Evolutionary conservation across 2,329 filamentous ascomycete genomes (phyloP), one percentile per base, ranked within the genome.

Genomic region (Trichoderma atroviride): DNA sequence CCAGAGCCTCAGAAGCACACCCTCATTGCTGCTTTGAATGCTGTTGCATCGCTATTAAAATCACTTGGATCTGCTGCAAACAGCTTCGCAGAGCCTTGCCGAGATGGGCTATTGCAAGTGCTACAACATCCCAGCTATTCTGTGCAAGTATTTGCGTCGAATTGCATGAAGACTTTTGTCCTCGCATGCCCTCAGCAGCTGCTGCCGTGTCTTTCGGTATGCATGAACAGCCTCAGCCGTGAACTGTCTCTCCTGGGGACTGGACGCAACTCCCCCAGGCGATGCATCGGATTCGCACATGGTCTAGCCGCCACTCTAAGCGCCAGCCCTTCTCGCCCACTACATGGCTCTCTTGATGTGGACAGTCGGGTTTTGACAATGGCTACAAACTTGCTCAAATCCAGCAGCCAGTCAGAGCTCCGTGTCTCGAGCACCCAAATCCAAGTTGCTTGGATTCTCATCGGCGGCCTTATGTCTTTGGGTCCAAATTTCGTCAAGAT

Each of bases 401-500:
- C 92, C 0, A 97, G 94, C 78, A 91, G 94, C 57, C 93, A 93
- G 76, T 96, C 93, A 1, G 95, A 99, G 77, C 84, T 99, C 65
- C 90, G 95, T 33, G 89, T 96, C 43, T 97, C 96, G 7, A 93
- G 93, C 75, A 97, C 94, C 1, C 96, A 99, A 77, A 94, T 99
- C 29, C 96, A 99, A 78, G 94, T 99, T 2, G 96, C 96, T 5
- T 99, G 96, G 95, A 96, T 97, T 59, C 83, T 99, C 69, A 97
- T 99, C 58, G 96, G 96, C 47, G 96, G 96, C 0, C 83, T 99
- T 67, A 98, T 98, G 95, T 94, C 94, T 0, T 86, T 99, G 0
- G 96, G 96, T 0, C 95, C 96, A 4, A 98, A 97, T 79, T 99
- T 99, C 79, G 95, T 98, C 79, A 99, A 99, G 81, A 98, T 98